Evolutionary conservation across 345 rosid genomes (phyloP).

Genomic region (Toxicodendron radicans): DNA sequence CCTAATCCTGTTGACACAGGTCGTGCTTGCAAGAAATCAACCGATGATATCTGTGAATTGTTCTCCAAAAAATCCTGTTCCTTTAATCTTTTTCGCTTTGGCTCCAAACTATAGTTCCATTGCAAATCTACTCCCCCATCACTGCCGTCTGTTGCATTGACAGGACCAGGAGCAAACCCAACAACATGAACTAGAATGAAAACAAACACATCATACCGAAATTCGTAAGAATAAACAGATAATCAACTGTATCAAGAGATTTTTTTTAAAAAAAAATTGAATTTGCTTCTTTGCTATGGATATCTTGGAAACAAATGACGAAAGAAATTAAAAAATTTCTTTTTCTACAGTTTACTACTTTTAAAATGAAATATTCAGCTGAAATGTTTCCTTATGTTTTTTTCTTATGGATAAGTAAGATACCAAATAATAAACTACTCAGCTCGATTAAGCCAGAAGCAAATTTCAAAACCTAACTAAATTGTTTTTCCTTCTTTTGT

Average conservation of each 20-base stretch:
- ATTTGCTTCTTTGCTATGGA: not conserved
- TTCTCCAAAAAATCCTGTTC: slow-evolving; percentile 75
- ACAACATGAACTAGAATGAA: slow-evolving; percentile 66
- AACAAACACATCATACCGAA: not conserved
- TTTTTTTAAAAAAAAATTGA: not conserved
- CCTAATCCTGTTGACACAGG: slow-evolving; percentile 89
- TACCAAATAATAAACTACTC: not conserved
- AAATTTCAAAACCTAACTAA: not conserved
- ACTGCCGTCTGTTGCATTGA: slow-evolving; percentile 45
- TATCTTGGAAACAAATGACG: not conserved
- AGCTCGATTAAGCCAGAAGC: slow-evolving; percentile 1
- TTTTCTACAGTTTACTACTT: not conserved
- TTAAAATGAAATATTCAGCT: not conserved
- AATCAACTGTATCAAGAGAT: not conserved
- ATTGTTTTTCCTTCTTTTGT: not conserved
- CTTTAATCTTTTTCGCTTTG: slow-evolving; percentile 54
- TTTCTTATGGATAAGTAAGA: not conserved
- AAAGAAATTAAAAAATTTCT: not conserved
- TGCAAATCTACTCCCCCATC: slow-evolving; percentile 55
- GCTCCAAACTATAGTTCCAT: slow-evolving; percentile 61
- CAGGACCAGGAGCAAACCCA: slow-evolving; percentile 75
- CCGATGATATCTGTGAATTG: slow-evolving; percentile 70
- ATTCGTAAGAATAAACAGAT: not conserved
- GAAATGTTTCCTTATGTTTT: not conserved
- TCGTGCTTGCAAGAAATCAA: slow-evolving; percentile 64